Conservation (phyloP, 257 asterid species). For the Mitragyna speciosa region DNA sequence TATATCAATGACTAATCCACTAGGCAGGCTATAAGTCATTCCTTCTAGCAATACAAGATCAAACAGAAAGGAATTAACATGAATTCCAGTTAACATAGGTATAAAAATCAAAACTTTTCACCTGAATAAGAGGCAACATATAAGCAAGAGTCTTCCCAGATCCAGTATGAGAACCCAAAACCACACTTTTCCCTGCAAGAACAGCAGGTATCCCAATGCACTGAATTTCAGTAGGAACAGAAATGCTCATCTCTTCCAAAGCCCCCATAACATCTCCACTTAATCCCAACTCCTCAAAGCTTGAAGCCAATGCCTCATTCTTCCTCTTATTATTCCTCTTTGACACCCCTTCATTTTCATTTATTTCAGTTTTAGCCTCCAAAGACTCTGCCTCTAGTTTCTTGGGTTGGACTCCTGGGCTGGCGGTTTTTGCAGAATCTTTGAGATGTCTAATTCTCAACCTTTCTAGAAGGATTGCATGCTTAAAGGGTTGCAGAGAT, state of each 20-base stretch:
- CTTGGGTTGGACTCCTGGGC: constrained; percentile 8
- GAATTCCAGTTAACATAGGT: not conserved
- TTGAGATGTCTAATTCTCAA: constrained; percentile 85
- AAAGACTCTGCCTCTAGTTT: constrained; percentile 11
- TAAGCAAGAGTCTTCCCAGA: constrained; percentile 98
- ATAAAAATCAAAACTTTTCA: constrained; percentile 11
- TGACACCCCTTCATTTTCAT: constrained; percentile 38
- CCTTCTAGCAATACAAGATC: not conserved
- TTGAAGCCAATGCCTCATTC: constrained; percentile 48
- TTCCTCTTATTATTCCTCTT: constrained; percentile 43
- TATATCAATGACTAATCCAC: not conserved
- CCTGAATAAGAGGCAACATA: constrained; percentile 94
- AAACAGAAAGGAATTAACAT: not conserved
- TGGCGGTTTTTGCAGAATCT: constrained; percentile 42
- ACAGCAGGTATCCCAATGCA: constrained; percentile 85
- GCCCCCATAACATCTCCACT: constrained; percentile 72
- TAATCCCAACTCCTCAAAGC: constrained; percentile 86
- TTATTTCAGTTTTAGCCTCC: constrained; percentile 22
- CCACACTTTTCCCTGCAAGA: constrained; percentile 69
- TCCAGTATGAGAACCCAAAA: constrained; percentile 95
- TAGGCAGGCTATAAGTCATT: not conserved
- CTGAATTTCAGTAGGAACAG: constrained; percentile 91
- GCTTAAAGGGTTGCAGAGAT: constrained; percentile 58
- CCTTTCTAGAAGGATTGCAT: constrained; percentile 72
- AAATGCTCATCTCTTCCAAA: constrained; percentile 77